phyloP scores from a whole-genome alignment of 805 yeast species.

The Wickerhamiella qilinensis region DNA sequence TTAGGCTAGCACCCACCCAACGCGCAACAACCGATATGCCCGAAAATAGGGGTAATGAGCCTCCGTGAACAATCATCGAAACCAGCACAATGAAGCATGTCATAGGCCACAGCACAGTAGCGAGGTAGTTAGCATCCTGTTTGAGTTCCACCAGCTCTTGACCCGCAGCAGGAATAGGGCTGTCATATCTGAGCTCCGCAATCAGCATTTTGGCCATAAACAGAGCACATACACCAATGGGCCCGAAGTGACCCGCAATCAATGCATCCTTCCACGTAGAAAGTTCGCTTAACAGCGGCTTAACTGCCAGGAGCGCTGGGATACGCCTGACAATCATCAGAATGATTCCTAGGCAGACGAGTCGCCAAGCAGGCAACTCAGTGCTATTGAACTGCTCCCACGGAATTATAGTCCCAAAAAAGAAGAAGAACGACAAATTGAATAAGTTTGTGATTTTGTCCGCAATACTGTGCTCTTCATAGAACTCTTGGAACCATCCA shows the following conservation, averaged over 20 bases:
- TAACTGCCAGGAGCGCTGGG: constrained; percentile 27
- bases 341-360: constrained; percentile 20
- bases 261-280: constrained; percentile 51
- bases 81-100: constrained; percentile 2
- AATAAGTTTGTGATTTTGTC: constrained; percentile 48
- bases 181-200: background rate
- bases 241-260: constrained; percentile 63
- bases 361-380: constrained; percentile 21
- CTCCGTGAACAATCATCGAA: constrained; percentile 4
- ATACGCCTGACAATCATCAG: constrained; percentile 22
- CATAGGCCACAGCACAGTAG: constrained; percentile 3
- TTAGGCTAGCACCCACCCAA: no score
- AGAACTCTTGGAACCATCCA: constrained; percentile 43
- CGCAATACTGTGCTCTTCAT: constrained; percentile 46
- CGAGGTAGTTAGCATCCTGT: background rate
- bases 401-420: constrained; percentile 55
- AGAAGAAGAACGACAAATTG: constrained; percentile 51
- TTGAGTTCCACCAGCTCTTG: background rate
- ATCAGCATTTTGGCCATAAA: constrained; percentile 29
- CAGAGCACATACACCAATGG: constrained; percentile 58
- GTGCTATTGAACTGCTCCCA: constrained; percentile 42
- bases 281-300: constrained; percentile 44
- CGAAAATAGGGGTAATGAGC: constrained; percentile 2
- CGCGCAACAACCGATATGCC: no score
- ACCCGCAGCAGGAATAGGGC: background rate